Conservation (phyloP, 129 eudicot genomes). For the Centaurea solstitialis region DNA sequence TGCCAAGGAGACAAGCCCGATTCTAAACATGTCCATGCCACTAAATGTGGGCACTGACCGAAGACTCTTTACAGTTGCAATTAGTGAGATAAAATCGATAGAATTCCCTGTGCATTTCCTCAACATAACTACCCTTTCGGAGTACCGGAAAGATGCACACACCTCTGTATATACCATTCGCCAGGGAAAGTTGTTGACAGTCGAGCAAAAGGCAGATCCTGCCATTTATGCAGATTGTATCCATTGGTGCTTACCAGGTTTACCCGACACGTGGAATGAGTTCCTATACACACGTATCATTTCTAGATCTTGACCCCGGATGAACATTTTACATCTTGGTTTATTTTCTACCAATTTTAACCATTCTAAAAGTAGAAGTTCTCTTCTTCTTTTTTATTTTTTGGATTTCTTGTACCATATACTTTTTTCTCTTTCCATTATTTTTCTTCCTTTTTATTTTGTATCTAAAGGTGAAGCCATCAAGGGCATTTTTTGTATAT, state of each 20-base stretch:
- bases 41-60: conserved; percentile 75
- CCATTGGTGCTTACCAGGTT: conserved; percentile 96
- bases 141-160: conserved; percentile 90
- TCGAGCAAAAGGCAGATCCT: conserved; percentile 73
- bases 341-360: neutral
- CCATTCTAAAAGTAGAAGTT: neutral
- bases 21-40: conserved; percentile 62
- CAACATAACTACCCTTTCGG: conserved; percentile 81
- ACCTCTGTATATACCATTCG: conserved; percentile 83
- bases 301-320: conserved; percentile 50
- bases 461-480: neutral
- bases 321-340: neutral
- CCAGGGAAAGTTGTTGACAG: conserved; percentile 66
- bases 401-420: neutral
- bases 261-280: conserved; percentile 95
- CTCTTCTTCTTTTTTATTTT: neutral
- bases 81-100: conserved; percentile 54
- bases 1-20: conserved; percentile 75
- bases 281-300: conserved; percentile 66
- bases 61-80: conserved; percentile 55
- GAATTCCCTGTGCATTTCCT: conserved; percentile 59
- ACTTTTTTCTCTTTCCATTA: neutral
- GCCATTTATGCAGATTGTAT: conserved; percentile 78
- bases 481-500: neutral
- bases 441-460: neutral